Evolutionary conservation across 257 asterid species (phyloP).

Genomic region (Solanum lycopersicoides): DNA sequence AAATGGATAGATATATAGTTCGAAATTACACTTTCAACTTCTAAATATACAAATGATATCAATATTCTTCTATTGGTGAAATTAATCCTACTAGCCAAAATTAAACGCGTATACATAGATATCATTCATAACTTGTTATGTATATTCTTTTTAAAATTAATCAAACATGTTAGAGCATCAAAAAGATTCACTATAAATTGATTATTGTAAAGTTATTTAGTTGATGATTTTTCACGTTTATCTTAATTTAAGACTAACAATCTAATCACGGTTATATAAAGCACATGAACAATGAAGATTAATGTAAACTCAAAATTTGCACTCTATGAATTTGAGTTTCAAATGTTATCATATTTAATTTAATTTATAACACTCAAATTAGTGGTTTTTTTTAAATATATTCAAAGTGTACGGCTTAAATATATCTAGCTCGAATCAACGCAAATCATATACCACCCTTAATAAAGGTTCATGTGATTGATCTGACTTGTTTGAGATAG

Average conservation of each 20-base stretch:
- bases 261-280: rapidly evolving
- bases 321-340: background rate
- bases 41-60: background rate
- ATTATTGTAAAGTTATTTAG: background rate
- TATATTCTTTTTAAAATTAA: background rate
- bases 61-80: background rate
- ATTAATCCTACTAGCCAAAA: background rate
- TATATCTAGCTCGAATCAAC: background rate
- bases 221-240: background rate
- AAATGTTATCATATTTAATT: no score
- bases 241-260: background rate
- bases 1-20: background rate
- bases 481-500: background rate
- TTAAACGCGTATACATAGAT: background rate
- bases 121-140: background rate
- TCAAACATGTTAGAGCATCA: background rate
- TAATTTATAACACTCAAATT: no score
- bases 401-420: background rate
- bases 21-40: background rate
- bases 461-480: background rate
- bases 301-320: background rate
- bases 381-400: background rate
- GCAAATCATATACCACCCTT: background rate
- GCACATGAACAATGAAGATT: background rate
- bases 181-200: background rate